Conservation (phyloP, 805 yeast species). For the Nakazawaea molendinolei region DNA sequence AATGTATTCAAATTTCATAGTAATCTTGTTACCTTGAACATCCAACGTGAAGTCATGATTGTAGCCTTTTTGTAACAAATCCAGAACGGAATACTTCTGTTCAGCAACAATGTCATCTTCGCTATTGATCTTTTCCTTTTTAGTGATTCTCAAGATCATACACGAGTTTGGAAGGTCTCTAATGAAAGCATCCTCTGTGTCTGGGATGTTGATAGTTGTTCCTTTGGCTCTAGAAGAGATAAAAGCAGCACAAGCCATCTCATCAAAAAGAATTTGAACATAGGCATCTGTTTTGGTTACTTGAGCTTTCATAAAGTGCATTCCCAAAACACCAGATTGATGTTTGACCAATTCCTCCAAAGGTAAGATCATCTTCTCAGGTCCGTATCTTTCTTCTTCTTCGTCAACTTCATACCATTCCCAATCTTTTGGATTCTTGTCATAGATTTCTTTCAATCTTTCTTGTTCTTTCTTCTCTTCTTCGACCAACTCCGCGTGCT, state of each 20-base stretch:
- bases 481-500: constrained; percentile 29
- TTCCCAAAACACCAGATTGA: constrained; percentile 57
- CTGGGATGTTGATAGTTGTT: constrained; percentile 33
- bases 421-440: constrained; percentile 52
- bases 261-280: constrained; percentile 61
- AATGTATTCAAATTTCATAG: constrained; percentile 48
- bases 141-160: constrained; percentile 50
- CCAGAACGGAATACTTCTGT: constrained; percentile 40
- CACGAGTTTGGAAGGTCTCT: constrained; percentile 65
- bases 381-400: constrained; percentile 26
- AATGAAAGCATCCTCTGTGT: constrained; percentile 54
- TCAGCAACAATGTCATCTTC: constrained; percentile 47
- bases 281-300: constrained; percentile 41
- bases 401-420: constrained; percentile 53
- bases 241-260: constrained; percentile 51
- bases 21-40: constrained; percentile 33
- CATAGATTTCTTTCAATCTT: constrained; percentile 41
- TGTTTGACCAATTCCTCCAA: constrained; percentile 46
- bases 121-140: constrained; percentile 38
- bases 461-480: constrained; percentile 38
- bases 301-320: constrained; percentile 45
- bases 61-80: constrained; percentile 45
- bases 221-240: constrained; percentile 43
- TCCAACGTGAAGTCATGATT: constrained; percentile 38
- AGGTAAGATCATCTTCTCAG: constrained; percentile 37